Conservation (phyloP, 2,329 filamentous ascomycete species). For the Colletotrichum shisoi region DNA sequence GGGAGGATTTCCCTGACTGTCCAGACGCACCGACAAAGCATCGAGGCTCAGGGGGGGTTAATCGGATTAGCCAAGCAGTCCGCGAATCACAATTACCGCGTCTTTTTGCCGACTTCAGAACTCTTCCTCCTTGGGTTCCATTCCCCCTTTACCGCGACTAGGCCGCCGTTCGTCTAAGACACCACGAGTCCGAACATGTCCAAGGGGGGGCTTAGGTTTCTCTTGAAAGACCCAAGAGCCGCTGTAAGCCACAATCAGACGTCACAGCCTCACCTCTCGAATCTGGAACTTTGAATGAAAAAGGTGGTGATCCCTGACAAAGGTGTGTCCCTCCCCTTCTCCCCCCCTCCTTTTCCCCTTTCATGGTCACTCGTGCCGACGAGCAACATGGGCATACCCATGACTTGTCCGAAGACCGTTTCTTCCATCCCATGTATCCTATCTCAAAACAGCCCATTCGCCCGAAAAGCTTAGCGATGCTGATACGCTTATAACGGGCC, state of each 20-base stretch:
- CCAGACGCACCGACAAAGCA: slow-evolving; percentile 34
- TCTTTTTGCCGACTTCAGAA: neutral
- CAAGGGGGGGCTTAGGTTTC: neutral
- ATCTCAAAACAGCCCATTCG: slow-evolving; percentile 1
- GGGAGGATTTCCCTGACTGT: slow-evolving; percentile 34
- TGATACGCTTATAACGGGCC: neutral
- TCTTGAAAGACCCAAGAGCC: slow-evolving; percentile 20
- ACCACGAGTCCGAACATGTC: slow-evolving; percentile 24
- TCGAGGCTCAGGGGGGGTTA: slow-evolving; percentile 33
- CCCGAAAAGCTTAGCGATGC: slow-evolving; percentile 18
- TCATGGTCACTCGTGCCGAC: neutral
- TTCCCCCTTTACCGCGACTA: slow-evolving; percentile 1
- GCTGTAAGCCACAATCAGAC: slow-evolving; percentile 11
- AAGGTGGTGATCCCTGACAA: too few relatives aligned
- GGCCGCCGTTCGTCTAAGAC: neutral
- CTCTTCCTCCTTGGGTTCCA: neutral
- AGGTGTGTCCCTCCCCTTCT: too few relatives aligned
- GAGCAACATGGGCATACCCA: slow-evolving; percentile 18
- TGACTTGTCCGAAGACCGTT: slow-evolving; percentile 30
- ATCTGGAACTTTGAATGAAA: slow-evolving; percentile 23
- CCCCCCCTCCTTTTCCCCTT: neutral
- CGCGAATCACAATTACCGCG: slow-evolving; percentile 9
- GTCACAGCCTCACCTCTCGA: slow-evolving; percentile 34
- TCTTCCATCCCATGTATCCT: slow-evolving; percentile 9
- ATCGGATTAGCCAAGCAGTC: slow-evolving; percentile 17